Evolutionary conservation across 768 basidiomycete species (phyloP), one percentile per base, ranked within the genome.

Genomic region (Lactarius indigo): DNA sequence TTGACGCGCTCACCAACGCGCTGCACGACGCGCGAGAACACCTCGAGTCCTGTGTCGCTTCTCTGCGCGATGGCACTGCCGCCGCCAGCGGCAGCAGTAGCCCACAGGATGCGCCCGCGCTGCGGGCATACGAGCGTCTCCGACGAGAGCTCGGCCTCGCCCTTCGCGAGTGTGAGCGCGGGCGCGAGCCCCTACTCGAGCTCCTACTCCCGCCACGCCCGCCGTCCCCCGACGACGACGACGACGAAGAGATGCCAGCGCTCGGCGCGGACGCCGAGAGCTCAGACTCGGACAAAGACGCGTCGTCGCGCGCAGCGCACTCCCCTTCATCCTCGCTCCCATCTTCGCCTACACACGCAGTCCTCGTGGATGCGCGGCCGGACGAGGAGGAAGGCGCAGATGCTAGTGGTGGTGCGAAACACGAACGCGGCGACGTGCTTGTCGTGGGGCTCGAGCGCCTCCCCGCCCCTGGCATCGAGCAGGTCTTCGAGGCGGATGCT

Each of bases 141-240:
- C 83, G 92, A 13, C 82, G 86, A 5, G 90, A 93, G 71, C 82
- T 94, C 9, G 92, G 92, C 9, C 75, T 89, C 28, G 92, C 91
- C 1, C 76, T 94, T 35, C 79, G 91, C 8, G 92, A 94, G 72
- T 94, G 91, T 73, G 92, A 94, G 75, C 84, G 92, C 9, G 92
- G 92, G 0, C 79, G 89, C 20, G 87, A 85, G 47, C 82, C 83
- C 20, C 78, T 94, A 37, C 70, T 87, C 1, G 83, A 85, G 59
- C 76, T 89, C 62, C 75, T 91, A 4, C 73, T 79, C n/a, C 86
- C 86, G 0, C 76, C 78, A 5, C 69, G 62, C 70, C 41, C 31
- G 61, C 37, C 70, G 5, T 75, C 77, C 5, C 79, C 78, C 1
- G 80, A 79, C 2, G 80, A 78, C 23, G 79, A 82, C 44, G 77